Conservation (phyloP, 2,329 filamentous ascomycete species). For the Trichoderma afroharzianum region DNA sequence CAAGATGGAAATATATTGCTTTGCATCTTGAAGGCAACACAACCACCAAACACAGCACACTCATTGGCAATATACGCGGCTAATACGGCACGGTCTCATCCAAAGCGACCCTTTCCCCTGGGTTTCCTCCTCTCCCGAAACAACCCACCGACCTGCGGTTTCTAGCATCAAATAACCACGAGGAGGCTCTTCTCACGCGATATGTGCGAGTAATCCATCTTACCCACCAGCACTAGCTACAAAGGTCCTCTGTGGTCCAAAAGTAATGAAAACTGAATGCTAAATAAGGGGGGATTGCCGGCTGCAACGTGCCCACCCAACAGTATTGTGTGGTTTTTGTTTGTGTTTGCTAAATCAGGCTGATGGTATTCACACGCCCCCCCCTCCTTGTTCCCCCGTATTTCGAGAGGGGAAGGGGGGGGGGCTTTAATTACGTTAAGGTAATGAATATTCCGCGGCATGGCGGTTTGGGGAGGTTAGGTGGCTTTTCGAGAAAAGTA, state of each 20-base stretch:
- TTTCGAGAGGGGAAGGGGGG: neutral
- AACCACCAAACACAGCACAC: neutral
- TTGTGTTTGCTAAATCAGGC: neutral
- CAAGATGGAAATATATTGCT: neutral
- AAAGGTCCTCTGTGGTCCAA: neutral
- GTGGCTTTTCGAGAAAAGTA: neutral
- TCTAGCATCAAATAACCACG: neutral
- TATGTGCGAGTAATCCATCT: neutral
- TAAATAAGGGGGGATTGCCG: neutral
- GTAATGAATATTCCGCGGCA: neutral
- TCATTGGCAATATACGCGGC: neutral
- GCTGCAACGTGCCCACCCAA: neutral
- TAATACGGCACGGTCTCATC: neutral
- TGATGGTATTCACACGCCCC: slow-evolving; percentile 1
- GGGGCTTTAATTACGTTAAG: neutral
- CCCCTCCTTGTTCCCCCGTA: neutral
- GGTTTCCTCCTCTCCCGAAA: neutral
- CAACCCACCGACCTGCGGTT: neutral
- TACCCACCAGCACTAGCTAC: neutral
- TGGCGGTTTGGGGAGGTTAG: neutral
- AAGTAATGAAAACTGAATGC: neutral
- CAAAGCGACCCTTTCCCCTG: neutral
- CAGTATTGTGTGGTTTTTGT: neutral
- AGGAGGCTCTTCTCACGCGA: neutral
- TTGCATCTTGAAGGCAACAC: neutral